These are phyloP conservation scores for Scheffersomyces stambukii DNA, from an alignment of 1,139 yeast species.

Conservation along the genomic window DNA sequence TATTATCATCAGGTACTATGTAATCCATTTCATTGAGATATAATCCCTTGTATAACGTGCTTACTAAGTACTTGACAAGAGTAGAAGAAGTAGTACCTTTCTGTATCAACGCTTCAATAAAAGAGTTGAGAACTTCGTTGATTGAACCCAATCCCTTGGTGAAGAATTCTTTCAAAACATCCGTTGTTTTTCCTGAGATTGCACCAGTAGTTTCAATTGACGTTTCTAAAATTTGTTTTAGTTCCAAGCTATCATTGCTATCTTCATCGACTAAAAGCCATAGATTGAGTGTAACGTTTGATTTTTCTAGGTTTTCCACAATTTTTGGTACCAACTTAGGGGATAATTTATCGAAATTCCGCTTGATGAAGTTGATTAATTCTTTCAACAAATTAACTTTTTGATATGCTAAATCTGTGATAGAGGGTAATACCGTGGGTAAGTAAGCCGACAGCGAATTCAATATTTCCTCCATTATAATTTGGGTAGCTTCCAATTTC, in stretches of 20 bases:
- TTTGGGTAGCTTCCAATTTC: conserved; percentile 46
- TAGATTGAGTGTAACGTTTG: conserved; percentile 49
- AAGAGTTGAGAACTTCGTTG: conserved; percentile 29
- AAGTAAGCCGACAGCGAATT: conserved; percentile 39
- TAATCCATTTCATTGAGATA: conserved; percentile 39
- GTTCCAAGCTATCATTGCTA: conserved; percentile 5
- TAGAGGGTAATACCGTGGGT: conserved; percentile 25
- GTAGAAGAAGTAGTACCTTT: conserved; percentile 20
- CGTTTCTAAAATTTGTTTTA: conserved; percentile 3
- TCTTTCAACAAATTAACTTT: conserved; percentile 28
- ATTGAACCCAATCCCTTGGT: conserved; percentile 26
- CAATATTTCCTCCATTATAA: conserved; percentile 53
- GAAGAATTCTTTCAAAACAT: conserved; percentile 16
- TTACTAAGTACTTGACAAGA: conserved; percentile 29
- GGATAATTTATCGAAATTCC: conserved; percentile 36
- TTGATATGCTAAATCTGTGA: conserved; percentile 20
- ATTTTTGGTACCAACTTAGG: conserved; percentile 28
- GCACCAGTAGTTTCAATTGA: conserved; percentile 1
- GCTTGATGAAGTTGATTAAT: conserved; percentile 42
- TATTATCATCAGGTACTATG: conserved; percentile 18
- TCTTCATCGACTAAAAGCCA: conserved; percentile 37
- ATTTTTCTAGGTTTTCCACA: conserved; percentile 52
- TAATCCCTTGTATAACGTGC: conserved; percentile 39
- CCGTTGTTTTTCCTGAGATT: background rate
- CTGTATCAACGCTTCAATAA: conserved; percentile 21